phyloP scores from a whole-genome alignment of 257 asterid species.

The Solanum bulbocastanum region DNA sequence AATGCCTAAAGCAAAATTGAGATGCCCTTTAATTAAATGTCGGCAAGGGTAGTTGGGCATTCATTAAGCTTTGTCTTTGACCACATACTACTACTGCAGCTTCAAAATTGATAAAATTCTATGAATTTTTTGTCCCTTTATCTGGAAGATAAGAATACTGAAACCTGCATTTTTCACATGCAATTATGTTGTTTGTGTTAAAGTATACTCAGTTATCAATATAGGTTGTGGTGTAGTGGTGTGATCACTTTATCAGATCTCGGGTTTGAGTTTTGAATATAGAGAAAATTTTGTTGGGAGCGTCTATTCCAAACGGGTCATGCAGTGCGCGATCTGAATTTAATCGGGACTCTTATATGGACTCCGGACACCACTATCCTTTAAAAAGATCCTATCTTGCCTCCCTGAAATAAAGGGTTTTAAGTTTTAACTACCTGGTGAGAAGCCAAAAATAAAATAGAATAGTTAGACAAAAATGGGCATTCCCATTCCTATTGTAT shows the following conservation, averaged over 20 bases:
- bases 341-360: no score
- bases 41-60: background rate
- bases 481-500: background rate
- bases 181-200: background rate
- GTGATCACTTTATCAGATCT: no score
- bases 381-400: no score
- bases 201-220: background rate
- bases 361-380: background rate
- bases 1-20: background rate
- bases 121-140: background rate
- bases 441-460: no score
- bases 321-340: accelerated
- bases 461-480: background rate
- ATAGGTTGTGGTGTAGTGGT: no score
- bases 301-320: accelerated
- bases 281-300: no score
- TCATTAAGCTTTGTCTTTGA: background rate
- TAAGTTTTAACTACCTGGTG: no score
- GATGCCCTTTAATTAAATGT: background rate
- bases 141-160: background rate
- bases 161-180: background rate
- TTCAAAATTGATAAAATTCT: background rate
- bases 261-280: no score
- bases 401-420: no score
- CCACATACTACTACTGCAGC: background rate